phyloP scores from a whole-genome alignment of 192 early-diverging fungal genomes.

The Coemansia sp. region DNA sequence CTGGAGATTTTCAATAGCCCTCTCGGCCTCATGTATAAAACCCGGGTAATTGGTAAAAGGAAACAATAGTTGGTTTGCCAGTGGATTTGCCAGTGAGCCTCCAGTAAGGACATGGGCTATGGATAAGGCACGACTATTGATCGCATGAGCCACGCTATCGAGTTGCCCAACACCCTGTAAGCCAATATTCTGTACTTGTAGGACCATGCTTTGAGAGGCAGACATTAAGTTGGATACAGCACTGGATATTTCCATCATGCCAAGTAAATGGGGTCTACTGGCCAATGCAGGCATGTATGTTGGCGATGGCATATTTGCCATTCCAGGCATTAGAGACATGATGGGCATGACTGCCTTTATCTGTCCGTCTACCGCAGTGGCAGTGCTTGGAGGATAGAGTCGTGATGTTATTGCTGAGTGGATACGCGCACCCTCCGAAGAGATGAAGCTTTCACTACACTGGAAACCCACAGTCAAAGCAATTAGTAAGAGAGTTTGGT shows the following conservation, averaged over 20 bases:
- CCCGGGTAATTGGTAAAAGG: conserved; percentile 35
- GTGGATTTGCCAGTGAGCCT: conserved; percentile 22
- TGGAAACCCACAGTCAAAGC: neutral
- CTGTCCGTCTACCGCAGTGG: neutral
- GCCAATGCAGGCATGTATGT: neutral
- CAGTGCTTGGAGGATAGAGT: neutral
- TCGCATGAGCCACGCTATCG: neutral
- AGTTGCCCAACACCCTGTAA: neutral
- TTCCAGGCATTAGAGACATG: neutral
- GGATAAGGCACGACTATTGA: conserved; percentile 16
- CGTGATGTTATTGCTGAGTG: neutral
- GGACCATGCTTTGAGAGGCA: neutral
- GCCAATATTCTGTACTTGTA: neutral
- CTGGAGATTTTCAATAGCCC: conserved; percentile 18
- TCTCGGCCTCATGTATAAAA: conserved; percentile 17
- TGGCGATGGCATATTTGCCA: neutral
- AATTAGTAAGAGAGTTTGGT: neutral
- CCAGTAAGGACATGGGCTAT: conserved; percentile 10
- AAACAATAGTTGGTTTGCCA: conserved; percentile 22
- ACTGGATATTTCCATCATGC: neutral
- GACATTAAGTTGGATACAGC: neutral
- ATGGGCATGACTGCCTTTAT: neutral
- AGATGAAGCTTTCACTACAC: neutral
- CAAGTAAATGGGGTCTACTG: neutral
- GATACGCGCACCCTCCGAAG: neutral